phyloP scores from a whole-genome alignment of 2,329 filamentous ascomycete species.

The Apiospora pterosperma region DNA sequence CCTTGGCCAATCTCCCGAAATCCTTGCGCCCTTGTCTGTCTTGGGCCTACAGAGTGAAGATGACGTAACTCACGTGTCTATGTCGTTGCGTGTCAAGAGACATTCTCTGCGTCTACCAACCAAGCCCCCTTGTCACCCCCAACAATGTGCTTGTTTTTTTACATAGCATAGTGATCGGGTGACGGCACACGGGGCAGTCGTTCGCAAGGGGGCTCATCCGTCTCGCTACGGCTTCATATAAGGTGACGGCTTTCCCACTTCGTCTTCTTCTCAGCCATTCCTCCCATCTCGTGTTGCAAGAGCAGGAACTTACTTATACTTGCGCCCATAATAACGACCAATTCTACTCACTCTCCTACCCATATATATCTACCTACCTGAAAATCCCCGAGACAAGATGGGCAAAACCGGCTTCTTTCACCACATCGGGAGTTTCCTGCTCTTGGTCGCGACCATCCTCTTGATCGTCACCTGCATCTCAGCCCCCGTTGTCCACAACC shows the following conservation, averaged over 20 bases:
- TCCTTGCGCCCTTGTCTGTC: not conserved
- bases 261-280: not conserved
- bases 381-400: not conserved
- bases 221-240: not conserved
- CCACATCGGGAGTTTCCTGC: slow-evolving; percentile 55
- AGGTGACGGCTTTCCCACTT: not conserved
- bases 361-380: not conserved
- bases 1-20: not conserved
- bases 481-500: slow-evolving; percentile 53
- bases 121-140: not conserved
- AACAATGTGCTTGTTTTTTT: not conserved
- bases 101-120: not conserved
- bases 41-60: not conserved
- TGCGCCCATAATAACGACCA: not conserved
- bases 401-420: slow-evolving; percentile 36
- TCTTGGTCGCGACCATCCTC: slow-evolving; percentile 52
- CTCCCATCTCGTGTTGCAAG: not conserved
- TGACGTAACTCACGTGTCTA: not conserved
- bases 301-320: not conserved
- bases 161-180: not conserved
- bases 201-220: not conserved
- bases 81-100: not conserved
- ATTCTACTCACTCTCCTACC: not conserved
- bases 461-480: slow-evolving; percentile 57
- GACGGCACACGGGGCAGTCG: not conserved